Base-by-base conservation (phyloP, 169 alveolate genomes). In the Plasmodium sp. region DNA sequence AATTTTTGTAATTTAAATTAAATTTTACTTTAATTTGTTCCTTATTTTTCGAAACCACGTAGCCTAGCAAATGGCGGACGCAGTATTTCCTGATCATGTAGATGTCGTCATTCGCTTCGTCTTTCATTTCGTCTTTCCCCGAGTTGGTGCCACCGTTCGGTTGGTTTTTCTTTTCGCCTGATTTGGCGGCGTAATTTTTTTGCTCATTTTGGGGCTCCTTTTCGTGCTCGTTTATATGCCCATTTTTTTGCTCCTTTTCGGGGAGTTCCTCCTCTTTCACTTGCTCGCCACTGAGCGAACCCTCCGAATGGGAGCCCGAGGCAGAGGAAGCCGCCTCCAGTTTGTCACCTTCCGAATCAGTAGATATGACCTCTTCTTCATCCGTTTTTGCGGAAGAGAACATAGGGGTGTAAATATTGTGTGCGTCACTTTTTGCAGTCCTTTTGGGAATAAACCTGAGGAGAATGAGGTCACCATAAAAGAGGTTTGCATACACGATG, bases 51-150 rank as follows among this genome's bases (percentile, higher is more conserved):
- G 81, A 27, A 41, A 92, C 79, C 2, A 82, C 92, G n/a, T 48
- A 86, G 39, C 95, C 95, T 73, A 92, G 41, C 39, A 92, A 45
- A 92, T 92, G 95, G 16, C 95, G 84, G 33, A 92, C 95, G 56
- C 92, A 71, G 51, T 92, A 92, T 82, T 92, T 92, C 82, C 95
- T 71, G 16, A 82, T 41, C 95, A 92, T 92, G 48, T 92, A 92
- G 12, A 92, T 82, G 39, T 92, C 81, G 10, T 83, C 95, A 82
- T 79, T 83, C 14, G n/a, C 36, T 43, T 36, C 84, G 18, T 81
- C 94, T 2, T 56, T 56, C 36, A n/a, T 2, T 18, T 83, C 22
- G 10, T 54, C 91, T 10, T 56, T 33, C 36, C 1, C 9, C 2
- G 27, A 22, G 27, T 22, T 22, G 27, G 27, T 22, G 27, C 14